phyloP scores from a whole-genome alignment of 257 asterid species.

The Solanum chilense region DNA sequence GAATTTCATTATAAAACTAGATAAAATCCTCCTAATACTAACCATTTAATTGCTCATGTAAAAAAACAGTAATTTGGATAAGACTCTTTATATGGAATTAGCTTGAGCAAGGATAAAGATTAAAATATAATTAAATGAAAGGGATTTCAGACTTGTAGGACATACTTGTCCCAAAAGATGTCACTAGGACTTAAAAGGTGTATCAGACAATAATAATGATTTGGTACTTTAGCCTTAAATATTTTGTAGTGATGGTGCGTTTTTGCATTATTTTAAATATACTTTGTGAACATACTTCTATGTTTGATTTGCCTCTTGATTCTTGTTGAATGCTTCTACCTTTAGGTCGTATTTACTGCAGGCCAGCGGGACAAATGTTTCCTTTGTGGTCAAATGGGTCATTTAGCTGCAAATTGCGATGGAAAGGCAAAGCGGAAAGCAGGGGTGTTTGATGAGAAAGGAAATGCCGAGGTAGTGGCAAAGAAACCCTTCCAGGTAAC shows the following conservation, averaged over 20 bases:
- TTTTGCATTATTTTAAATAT: not conserved
- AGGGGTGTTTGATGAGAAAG: conserved; percentile 95
- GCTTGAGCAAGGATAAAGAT: not conserved
- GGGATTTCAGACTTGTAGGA: not conserved
- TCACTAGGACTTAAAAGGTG: not conserved
- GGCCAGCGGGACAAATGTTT: conserved; percentile 98
- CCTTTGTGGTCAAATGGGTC: conserved; percentile 97
- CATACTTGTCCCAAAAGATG: not conserved
- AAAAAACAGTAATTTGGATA: not conserved
- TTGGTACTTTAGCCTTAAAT: not conserved
- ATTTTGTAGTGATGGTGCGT: not conserved
- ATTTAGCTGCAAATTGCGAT: conserved; percentile 80
- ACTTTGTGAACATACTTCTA: not conserved
- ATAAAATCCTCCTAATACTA: not conserved
- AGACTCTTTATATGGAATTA: not conserved
- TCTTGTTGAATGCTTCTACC: not conserved
- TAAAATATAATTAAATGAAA: not conserved
- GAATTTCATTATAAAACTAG: not conserved
- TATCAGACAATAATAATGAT: not conserved
- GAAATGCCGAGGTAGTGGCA: conserved; percentile 55
- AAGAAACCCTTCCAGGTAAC: conserved; percentile 90
- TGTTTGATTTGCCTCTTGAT: not conserved
- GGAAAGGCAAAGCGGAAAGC: conserved; percentile 94
- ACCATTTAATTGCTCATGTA: not conserved
- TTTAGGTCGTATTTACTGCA: conserved; percentile 77